Percentiles rank a stretch among this genome's conserved stretches.
Conservation (phyloP, 495 filamentous ascomycete species). For the Tuber calosporum region DNA sequence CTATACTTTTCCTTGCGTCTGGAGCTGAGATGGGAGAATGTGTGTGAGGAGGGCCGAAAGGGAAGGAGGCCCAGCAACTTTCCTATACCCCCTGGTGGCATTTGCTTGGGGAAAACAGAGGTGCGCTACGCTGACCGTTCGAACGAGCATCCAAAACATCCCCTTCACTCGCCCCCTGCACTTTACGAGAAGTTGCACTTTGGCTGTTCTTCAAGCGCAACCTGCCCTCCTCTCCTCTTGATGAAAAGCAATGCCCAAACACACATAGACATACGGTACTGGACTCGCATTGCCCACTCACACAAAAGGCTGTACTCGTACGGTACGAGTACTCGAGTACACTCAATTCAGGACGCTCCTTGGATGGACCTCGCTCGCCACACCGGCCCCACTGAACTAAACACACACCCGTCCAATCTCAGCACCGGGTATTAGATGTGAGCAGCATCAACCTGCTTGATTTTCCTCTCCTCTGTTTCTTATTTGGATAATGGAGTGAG, state of each 20-base stretch:
- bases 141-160: not conserved
- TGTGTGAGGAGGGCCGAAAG: constrained; percentile 27
- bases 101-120: constrained; percentile 12
- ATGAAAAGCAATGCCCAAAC: not conserved
- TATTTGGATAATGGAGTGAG: not conserved
- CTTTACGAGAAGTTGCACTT: not conserved
- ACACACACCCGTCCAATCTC: not conserved
- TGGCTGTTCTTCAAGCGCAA: not conserved
- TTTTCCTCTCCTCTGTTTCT: not conserved
- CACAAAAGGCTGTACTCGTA: not conserved
- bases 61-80: constrained; percentile 22
- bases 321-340: too few species aligned
- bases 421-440: not conserved
- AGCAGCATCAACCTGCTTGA: not conserved
- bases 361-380: constrained; percentile 13
- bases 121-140: constrained; percentile 3
- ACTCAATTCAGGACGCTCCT: constrained; percentile 1
- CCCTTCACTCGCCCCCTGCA: not conserved
- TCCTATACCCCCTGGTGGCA: constrained; percentile 26
- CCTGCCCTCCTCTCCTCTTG: not conserved
- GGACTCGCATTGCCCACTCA: not conserved
- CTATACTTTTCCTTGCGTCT: constrained; percentile 11
- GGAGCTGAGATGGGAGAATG: constrained; percentile 21
- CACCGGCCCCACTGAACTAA: constrained; percentile 1
- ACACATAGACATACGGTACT: not conserved